A percentile compares a stretch with the other conserved stretches of the same genome.
Evolutionary conservation across 2,329 filamentous ascomycete species (phyloP).

Genomic region (Aspergillus cejpii): DNA sequence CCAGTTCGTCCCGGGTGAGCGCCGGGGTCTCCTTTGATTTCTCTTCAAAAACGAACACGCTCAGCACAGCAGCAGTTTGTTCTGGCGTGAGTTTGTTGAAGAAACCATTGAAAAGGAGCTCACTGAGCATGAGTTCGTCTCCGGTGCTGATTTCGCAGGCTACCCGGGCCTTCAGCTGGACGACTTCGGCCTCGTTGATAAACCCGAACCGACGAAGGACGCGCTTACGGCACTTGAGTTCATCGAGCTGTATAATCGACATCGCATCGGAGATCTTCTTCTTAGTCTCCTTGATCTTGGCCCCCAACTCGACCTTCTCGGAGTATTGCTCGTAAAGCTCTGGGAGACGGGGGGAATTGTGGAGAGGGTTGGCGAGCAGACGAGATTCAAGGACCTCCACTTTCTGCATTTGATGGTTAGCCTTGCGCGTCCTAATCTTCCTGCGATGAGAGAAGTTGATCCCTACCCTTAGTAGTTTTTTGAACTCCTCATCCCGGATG

Average conservation of each 20-base stretch:
- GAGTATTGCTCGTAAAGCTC: constrained; percentile 83
- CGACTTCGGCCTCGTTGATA: constrained; percentile 90
- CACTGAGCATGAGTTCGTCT: constrained; percentile 86
- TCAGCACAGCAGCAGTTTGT: constrained; percentile 75
- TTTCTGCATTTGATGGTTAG: constrained; percentile 57
- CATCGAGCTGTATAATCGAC: constrained; percentile 86
- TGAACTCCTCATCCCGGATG: constrained; percentile 87
- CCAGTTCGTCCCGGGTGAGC: constrained; percentile 69
- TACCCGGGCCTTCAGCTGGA: constrained; percentile 93
- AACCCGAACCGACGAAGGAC: constrained; percentile 90
- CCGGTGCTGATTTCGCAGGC: constrained; percentile 97
- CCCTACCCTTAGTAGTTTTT: constrained; percentile 66
- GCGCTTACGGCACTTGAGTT: constrained; percentile 91
- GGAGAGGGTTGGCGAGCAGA: constrained; percentile 79
- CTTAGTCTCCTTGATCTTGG: constrained; percentile 80
- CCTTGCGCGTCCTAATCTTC: constrained; percentile 12
- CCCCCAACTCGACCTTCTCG: constrained; percentile 65
- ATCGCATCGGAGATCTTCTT: constrained; percentile 79
- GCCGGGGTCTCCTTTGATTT: constrained; percentile 68
- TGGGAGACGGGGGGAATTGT: constrained; percentile 77
- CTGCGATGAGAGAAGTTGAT: not conserved
- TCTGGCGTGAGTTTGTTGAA: constrained; percentile 94
- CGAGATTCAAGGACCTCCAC: constrained; percentile 94
- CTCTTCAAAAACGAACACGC: constrained; percentile 96
- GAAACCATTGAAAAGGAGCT: constrained; percentile 92